phyloP scores from a whole-genome alignment of 495 filamentous ascomycete genomes.

The Sordaria brevicollis region DNA sequence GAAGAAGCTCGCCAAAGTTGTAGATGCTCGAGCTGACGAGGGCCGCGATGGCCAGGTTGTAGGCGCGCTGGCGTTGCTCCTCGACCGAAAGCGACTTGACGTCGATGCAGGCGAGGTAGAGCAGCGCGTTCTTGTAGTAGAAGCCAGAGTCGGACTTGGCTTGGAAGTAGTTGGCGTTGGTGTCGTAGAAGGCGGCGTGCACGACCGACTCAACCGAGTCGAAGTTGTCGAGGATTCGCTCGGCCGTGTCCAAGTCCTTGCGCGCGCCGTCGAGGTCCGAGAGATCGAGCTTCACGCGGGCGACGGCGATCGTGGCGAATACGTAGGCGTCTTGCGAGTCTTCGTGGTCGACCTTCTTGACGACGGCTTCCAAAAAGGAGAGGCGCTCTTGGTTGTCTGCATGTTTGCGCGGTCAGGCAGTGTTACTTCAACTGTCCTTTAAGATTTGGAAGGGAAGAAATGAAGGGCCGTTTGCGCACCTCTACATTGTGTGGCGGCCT shows the following conservation, averaged over 20 bases:
- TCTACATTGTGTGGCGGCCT: slow-evolving; percentile 76
- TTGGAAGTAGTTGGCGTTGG: slow-evolving; percentile 92
- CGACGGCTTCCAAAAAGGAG: slow-evolving; percentile 72
- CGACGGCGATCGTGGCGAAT: slow-evolving; percentile 84
- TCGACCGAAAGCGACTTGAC: slow-evolving; percentile 55
- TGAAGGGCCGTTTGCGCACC: slow-evolving; percentile 38
- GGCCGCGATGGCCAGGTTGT: slow-evolving; percentile 86
- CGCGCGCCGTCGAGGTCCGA: slow-evolving; percentile 64
- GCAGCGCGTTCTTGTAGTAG: slow-evolving; percentile 94
- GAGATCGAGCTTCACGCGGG: slow-evolving; percentile 74
- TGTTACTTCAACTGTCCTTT: not conserved
- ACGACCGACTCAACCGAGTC: slow-evolving; percentile 94
- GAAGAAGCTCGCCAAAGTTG: slow-evolving; percentile 97
- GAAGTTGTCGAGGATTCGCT: slow-evolving; percentile 79
- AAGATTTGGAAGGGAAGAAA: slow-evolving; percentile 1
- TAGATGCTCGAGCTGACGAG: slow-evolving; percentile 91
- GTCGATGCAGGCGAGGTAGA: slow-evolving; percentile 96
- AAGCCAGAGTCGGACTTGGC: slow-evolving; percentile 83
- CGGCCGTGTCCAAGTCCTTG: slow-evolving; percentile 76
- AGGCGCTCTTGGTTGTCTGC: slow-evolving; percentile 82
- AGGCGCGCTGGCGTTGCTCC: slow-evolving; percentile 73
- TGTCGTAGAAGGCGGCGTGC: slow-evolving; percentile 92
- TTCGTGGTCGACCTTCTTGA: slow-evolving; percentile 80
- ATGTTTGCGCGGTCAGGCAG: not conserved
- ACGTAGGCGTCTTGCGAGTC: slow-evolving; percentile 94